These are phyloP conservation scores for Clavispora santaluciae DNA, from an alignment of 805 yeast species.

Conservation along the genomic window DNA sequence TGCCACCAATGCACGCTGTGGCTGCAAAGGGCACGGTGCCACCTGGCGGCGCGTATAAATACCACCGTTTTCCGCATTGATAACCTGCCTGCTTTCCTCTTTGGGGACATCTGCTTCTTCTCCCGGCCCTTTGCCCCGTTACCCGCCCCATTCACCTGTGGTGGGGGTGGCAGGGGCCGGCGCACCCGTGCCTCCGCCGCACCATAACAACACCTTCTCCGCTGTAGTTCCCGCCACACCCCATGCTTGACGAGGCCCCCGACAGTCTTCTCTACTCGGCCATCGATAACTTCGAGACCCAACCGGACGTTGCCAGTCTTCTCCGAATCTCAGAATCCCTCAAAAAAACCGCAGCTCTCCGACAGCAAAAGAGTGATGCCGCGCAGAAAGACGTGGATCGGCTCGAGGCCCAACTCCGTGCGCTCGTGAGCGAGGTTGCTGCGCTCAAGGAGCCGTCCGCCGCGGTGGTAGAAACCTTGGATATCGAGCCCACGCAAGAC, in stretches of 20 bases:
- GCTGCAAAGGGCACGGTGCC: no score
- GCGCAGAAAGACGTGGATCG: conserved; percentile 9
- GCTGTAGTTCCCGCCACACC: neutral
- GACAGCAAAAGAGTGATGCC: conserved; percentile 21
- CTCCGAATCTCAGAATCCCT: conserved; percentile 41
- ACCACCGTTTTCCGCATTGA: no score
- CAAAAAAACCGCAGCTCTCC: conserved; percentile 21
- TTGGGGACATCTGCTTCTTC: no score
- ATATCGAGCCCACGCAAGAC: conserved; percentile 6
- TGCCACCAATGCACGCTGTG: no score
- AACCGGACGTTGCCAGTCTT: conserved; percentile 45
- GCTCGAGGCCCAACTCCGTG: conserved; percentile 12
- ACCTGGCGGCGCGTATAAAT: no score
- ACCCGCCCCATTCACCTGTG: no score
- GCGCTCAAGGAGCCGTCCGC: conserved; percentile 19
- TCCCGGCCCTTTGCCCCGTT: no score
- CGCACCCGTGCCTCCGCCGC: neutral
- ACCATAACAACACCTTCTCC: neutral
- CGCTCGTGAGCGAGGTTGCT: conserved; percentile 15
- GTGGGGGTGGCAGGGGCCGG: no score
- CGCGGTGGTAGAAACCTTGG: conserved; percentile 18
- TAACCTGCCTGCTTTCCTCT: no score
- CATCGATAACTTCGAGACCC: conserved; percentile 46
- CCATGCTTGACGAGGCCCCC: conserved; percentile 30
- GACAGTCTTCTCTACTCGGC: conserved; percentile 37